Percentiles rank a stretch among this genome's conserved stretches.
Conservation (phyloP, 1,284 basidiomycete genomes). For the Ganoderma leucocontextum region DNA sequence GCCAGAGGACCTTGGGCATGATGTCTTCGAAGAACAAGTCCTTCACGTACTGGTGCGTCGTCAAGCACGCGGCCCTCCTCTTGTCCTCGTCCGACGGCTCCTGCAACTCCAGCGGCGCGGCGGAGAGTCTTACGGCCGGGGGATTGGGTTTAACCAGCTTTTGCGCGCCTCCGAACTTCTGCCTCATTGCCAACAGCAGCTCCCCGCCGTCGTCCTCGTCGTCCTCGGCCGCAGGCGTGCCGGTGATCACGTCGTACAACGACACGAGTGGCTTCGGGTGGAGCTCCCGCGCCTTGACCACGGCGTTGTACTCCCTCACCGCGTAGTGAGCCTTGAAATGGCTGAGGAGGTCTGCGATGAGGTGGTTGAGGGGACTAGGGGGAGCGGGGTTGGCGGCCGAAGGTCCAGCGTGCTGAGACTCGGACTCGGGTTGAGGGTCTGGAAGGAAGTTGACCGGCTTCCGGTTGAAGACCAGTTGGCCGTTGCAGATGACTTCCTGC, state of each 20-base stretch:
- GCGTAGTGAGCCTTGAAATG: background rate
- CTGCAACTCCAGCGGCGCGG: background rate
- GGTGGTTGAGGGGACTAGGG: conserved; percentile 1
- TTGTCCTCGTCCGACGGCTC: background rate
- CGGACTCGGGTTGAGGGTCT: background rate
- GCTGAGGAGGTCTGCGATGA: background rate
- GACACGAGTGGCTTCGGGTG: background rate
- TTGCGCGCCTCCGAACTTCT: no score
- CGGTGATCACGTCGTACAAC: no score
- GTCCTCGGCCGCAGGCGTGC: no score
- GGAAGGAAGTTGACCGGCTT: background rate
- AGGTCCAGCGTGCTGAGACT: background rate
- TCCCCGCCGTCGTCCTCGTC: no score
- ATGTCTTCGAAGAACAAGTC: background rate
- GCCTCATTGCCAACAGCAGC: no score
- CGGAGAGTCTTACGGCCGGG: no score
- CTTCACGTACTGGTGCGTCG: background rate
- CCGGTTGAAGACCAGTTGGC: background rate
- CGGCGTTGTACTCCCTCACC: background rate
- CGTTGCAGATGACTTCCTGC: background rate
- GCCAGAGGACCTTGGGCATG: background rate
- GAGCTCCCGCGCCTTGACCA: background rate
- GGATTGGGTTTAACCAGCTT: no score
- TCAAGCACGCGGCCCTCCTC: background rate
- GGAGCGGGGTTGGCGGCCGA: background rate